A percentile compares a stretch with the other conserved stretches of the same genome.
These are phyloP conservation scores for Alopecurus myosuroides DNA, from an alignment of 176 grass and related monocot species.

Conservation along the genomic window DNA sequence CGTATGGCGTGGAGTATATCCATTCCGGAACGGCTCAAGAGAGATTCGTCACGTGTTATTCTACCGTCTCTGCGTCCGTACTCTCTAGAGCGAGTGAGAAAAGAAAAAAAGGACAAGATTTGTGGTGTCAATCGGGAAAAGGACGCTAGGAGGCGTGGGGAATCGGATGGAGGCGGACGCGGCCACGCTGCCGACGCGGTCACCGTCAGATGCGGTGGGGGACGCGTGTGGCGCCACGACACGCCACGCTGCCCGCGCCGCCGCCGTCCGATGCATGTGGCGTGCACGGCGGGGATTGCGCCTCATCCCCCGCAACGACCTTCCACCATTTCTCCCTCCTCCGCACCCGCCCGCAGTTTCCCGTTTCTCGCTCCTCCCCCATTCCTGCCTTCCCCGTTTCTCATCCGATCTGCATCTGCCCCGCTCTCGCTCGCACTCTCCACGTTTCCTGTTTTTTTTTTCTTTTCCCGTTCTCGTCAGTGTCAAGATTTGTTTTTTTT, in stretches of 20 bases:
- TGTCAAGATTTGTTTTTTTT: slow-evolving; percentile 19
- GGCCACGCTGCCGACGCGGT: slow-evolving; percentile 4
- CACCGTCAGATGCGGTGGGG: slow-evolving; percentile 45
- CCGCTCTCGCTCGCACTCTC: neutral
- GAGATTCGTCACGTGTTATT: neutral
- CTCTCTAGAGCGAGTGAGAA: neutral
- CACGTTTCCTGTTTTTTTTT: no score
- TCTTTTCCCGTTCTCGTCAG: neutral
- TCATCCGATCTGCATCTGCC: slow-evolving; percentile 45
- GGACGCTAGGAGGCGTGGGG: neutral
- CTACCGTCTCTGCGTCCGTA: no score
- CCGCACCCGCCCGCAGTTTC: slow-evolving; percentile 14
- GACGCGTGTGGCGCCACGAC: neutral
- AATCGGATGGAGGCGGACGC: slow-evolving; percentile 34
- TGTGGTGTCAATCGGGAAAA: neutral
- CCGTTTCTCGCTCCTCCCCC: neutral
- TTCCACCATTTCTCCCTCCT: neutral
- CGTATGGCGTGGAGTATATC: neutral
- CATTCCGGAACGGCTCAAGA: no score
- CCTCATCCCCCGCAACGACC: neutral
- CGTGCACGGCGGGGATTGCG: slow-evolving; percentile 31
- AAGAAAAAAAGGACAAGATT: no score
- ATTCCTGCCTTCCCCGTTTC: no score
- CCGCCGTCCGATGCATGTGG: slow-evolving; percentile 26
- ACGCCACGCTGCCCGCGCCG: slow-evolving; percentile 31